Evolutionary conservation across 768 basidiomycete genomes (phyloP), one percentile per base, ranked within the genome.

Genomic region (Mycena floridula): DNA sequence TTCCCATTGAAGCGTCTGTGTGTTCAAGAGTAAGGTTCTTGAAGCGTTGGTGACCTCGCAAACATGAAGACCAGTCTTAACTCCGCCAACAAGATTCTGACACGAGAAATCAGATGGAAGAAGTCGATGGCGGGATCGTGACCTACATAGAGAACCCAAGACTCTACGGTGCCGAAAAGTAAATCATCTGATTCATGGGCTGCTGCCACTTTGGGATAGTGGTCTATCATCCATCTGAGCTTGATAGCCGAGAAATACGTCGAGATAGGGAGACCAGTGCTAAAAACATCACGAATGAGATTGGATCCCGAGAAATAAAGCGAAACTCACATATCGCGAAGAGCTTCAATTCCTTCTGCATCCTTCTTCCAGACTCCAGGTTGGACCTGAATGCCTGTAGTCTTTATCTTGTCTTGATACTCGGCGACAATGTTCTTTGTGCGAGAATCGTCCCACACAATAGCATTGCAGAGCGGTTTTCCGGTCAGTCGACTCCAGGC

Each of bases 171-270:
- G 20, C 96, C 96, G 57, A 97, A 93, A 18, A 84, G 67, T 11
- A 98, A 74, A 48, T 89, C 77, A 61, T 91, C 90, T 27, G 76
- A 65, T 28, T 85, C 80, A 57, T 93, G 84, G 0, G 96, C 94
- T 35, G 76, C 71, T 25, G 72, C 63, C 44, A 98, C 91, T 24
- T 81, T 78, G 3, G 75, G 72, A 57, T 85, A 66, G 59, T 97
- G 81, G 60, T 95, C 88, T 49, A 95, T 80, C 87, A 99, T 91
- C 95, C 95, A 99, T 37, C 88, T 80, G 50, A 96, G 73, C 67
- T 97, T 98, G 62, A 96, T 85, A 15, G 86, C 95, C 20, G 94
- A 96, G 68, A 99, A 99, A 67, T 99, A 99, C 0, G 95, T 98
- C 13, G 94, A 96, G 7, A 97, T 73, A n/a, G 87, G 89, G 28